phyloP scores from a whole-genome alignment of 139 green algal species.

The Pseudopediastrum boryanum region DNA sequence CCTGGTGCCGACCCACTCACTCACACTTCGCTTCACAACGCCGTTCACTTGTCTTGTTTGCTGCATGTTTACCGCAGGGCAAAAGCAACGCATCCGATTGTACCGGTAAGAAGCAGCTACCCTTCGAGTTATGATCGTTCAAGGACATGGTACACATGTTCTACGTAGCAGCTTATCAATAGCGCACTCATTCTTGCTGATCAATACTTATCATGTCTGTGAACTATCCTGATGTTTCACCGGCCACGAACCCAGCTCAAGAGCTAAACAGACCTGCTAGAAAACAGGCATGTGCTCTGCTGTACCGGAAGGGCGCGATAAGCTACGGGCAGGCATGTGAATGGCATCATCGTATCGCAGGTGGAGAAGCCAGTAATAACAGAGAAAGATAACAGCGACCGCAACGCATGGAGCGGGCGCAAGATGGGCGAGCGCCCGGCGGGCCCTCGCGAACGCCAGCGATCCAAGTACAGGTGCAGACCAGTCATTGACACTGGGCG shows the following conservation, averaged over 20 bases:
- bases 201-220: too few relatives aligned
- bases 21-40: too few relatives aligned
- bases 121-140: too few relatives aligned
- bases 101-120: too few relatives aligned
- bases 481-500: constrained; percentile 56
- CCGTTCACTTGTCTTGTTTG: too few relatives aligned
- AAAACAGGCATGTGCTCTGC: constrained; percentile 24
- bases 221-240: too few relatives aligned
- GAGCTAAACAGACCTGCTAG: constrained; percentile 14
- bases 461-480: constrained; percentile 61
- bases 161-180: neutral
- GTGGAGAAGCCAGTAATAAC: neutral
- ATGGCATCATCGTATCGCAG: neutral
- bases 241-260: constrained; percentile 20
- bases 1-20: too few relatives aligned
- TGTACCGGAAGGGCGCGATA: neutral
- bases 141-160: too few relatives aligned
- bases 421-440: neutral
- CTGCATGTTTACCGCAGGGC: too few relatives aligned
- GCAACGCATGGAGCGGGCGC: constrained; percentile 50
- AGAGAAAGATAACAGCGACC: neutral
- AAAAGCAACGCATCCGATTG: too few relatives aligned
- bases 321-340: neutral
- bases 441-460: constrained; percentile 31
- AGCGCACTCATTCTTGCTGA: too few relatives aligned